Evolutionary conservation across 192 early-diverging fungal genomes (phyloP), one percentile per base, ranked within the genome.

Genomic region (Spizellomyces sp.): DNA sequence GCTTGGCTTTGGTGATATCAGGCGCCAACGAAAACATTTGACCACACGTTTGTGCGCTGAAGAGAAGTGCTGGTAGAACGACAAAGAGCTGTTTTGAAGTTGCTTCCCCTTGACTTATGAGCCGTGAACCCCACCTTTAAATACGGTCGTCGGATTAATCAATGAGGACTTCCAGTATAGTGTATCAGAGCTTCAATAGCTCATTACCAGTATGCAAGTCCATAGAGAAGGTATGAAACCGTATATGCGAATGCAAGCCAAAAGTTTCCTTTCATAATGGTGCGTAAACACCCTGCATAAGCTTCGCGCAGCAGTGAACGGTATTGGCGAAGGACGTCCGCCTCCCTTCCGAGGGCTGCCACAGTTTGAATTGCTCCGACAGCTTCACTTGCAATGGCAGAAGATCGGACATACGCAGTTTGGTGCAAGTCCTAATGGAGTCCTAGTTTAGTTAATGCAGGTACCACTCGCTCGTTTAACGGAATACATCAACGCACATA

Each of bases 291-390:
- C 36, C 83, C 77, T n/a, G 79, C 71, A 76, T 96, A 90, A 2
- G 93, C 92, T 17, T 73, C 80, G 0, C 78, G 67, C 55, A 89
- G 87, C 59, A 87, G 88, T 5, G 74, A 75, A 14, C 75, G 66
- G 67, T 91, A 96, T 56, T 83, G 80, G 27, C 77, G 67, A 62
- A 88, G 87, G 71, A 96, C 94, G 21, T 78, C 74, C 22, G 77
- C 73, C 74, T 94, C 88, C 42, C 74, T 66, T 47, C 74, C 90
- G 66, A 93, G 86, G 50, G 90, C 86, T 15, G 87, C 87, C 5
- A 95, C 91, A 0, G 95, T 98, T 50, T 88, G 81, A 70, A 98
- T 93, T 69, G 87, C 89, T 71, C 84, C 76, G 69, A 98, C 89
- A 42, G 89, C 82, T 74, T 98, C 96, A 60, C 90, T 90, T 1